These are phyloP conservation scores for Agrocybe praecox DNA, from an alignment of 768 basidiomycete species.

Conservation along the genomic window DNA sequence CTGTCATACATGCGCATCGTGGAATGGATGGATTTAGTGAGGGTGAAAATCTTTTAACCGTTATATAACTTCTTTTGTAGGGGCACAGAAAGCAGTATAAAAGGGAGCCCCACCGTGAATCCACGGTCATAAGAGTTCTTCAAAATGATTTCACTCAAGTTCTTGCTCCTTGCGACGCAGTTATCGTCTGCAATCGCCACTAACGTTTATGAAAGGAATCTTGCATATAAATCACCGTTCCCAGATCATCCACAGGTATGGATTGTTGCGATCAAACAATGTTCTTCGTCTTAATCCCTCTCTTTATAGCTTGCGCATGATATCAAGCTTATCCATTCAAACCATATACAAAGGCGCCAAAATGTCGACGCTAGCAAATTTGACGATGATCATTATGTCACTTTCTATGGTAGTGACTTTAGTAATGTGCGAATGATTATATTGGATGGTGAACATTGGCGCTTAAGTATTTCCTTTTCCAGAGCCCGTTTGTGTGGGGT, in stretches of 20 bases:
- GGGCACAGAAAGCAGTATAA: not conserved
- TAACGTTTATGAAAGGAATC: conserved; percentile 36
- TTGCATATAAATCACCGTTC: conserved; percentile 44
- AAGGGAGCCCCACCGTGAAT: too few species aligned
- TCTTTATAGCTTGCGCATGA: conserved; percentile 38
- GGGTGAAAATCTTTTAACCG: not conserved
- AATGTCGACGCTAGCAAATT: conserved; percentile 36
- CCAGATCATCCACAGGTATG: conserved; percentile 32
- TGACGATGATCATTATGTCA: conserved; percentile 50
- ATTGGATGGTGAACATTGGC: not conserved
- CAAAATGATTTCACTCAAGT: not conserved
- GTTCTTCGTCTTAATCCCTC: not conserved
- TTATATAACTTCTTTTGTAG: not conserved
- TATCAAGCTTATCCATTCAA: conserved; percentile 35
- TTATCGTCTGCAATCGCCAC: not conserved
- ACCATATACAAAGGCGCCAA: conserved; percentile 39
- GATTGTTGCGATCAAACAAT: not conserved
- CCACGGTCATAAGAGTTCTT: not conserved
- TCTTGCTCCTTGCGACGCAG: not conserved
- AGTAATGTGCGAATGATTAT: conserved; percentile 38
- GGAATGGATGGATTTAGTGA: not conserved
- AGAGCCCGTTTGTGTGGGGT: conserved; percentile 50
- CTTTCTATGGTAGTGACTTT: conserved; percentile 51
- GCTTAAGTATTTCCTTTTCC: not conserved
- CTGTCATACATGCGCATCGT: not conserved